Evolutionary conservation across 495 filamentous ascomycete species (phyloP).

Genomic region (Tuber melanosporum): DNA sequence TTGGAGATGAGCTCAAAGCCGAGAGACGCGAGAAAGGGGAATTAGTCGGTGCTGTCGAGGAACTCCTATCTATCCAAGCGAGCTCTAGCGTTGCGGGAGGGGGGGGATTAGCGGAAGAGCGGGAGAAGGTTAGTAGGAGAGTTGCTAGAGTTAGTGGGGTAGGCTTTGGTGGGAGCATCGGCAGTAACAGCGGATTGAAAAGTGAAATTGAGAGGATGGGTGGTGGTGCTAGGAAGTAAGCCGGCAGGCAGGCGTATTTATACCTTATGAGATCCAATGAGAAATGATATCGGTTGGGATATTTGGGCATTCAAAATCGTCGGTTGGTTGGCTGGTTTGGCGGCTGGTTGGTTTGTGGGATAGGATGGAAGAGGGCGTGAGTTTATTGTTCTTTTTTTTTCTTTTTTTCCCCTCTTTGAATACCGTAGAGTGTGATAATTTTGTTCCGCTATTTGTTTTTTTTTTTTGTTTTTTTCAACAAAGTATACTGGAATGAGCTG

Average conservation of each 20-base stretch:
- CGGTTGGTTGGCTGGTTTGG: neutral
- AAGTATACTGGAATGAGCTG: neutral
- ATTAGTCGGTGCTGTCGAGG: constrained; percentile 83
- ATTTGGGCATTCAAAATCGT: neutral
- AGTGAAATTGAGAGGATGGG: constrained; percentile 34
- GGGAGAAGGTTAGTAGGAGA: constrained; percentile 32
- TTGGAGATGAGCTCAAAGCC: constrained; percentile 62
- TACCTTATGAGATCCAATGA: neutral
- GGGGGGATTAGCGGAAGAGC: constrained; percentile 24
- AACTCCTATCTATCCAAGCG: constrained; percentile 62
- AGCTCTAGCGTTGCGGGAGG: constrained; percentile 13
- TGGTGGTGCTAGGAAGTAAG: constrained; percentile 14
- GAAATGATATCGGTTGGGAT: neutral
- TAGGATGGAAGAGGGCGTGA: neutral
- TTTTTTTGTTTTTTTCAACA: neutral
- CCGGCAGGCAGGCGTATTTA: neutral
- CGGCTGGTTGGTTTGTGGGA: neutral
- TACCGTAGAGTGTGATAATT: neutral
- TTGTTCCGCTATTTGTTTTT: neutral
- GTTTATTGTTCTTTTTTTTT: neutral
- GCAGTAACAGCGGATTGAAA: constrained; percentile 25
- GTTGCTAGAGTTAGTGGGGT: constrained; percentile 29
- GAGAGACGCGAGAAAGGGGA: constrained; percentile 91
- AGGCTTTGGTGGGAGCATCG: constrained; percentile 27
- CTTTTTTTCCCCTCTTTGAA: neutral